Conservation (phyloP, 2,329 filamentous ascomycete species). For the Epicoccum sorghinum region DNA sequence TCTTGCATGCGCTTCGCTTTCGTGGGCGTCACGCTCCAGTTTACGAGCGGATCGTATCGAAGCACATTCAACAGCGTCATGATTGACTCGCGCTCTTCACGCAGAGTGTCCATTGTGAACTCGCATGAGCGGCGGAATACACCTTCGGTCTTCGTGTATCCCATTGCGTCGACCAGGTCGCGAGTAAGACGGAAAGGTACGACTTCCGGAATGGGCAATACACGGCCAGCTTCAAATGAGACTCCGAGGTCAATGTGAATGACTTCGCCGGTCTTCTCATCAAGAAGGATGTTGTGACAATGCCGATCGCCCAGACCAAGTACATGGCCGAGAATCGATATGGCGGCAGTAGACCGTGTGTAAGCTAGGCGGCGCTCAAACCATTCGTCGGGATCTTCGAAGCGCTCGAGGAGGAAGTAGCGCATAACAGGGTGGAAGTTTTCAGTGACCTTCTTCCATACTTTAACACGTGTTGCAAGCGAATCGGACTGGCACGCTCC, state of each 20-base stretch:
- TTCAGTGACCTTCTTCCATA: slow-evolving; percentile 78
- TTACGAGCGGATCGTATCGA: slow-evolving; percentile 96
- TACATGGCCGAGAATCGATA: slow-evolving; percentile 92
- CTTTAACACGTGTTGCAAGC: slow-evolving; percentile 72
- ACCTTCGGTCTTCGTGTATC: slow-evolving; percentile 90
- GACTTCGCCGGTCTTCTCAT: slow-evolving; percentile 86
- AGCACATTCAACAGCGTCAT: slow-evolving; percentile 98
- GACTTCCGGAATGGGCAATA: slow-evolving; percentile 93
- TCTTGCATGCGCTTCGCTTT: slow-evolving; percentile 72
- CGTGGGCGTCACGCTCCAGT: slow-evolving; percentile 83
- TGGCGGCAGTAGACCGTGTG: slow-evolving; percentile 88
- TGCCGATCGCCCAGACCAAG: slow-evolving; percentile 93
- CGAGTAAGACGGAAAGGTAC: slow-evolving; percentile 94
- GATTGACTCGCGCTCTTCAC: slow-evolving; percentile 95
- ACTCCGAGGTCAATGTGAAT: slow-evolving; percentile 98
- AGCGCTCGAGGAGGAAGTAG: slow-evolving; percentile 97
- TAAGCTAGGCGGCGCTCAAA: slow-evolving; percentile 89
- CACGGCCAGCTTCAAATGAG: slow-evolving; percentile 92
- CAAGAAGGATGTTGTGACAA: slow-evolving; percentile 94
- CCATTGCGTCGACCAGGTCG: slow-evolving; percentile 97
- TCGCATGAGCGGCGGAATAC: slow-evolving; percentile 98
- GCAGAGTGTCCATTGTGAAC: slow-evolving; percentile 90
- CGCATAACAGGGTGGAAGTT: slow-evolving; percentile 91
- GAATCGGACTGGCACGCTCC: slow-evolving; percentile 72
- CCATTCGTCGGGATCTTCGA: slow-evolving; percentile 94